Conservation (phyloP, 1,284 basidiomycete genomes). For the Agaricales sp. region DNA sequence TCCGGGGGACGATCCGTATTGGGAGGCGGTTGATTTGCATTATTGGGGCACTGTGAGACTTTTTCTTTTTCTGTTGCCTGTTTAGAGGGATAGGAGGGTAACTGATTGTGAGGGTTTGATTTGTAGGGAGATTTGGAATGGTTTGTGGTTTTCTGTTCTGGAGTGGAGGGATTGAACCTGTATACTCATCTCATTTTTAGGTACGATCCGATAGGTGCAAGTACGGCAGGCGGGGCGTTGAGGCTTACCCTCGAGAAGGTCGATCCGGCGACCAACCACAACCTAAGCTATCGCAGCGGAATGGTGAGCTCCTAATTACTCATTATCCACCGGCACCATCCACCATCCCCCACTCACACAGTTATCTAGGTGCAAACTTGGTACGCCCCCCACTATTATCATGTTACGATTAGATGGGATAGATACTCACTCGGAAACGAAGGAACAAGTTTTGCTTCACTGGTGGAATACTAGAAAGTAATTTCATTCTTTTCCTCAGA, state of each 20-base stretch:
- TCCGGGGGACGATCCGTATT: slow-evolving; percentile 20
- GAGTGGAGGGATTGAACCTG: neutral
- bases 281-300: slow-evolving; percentile 34
- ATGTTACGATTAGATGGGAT: neutral
- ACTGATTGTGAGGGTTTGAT: no score
- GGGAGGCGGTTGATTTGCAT: slow-evolving; percentile 26
- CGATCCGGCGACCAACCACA: slow-evolving; percentile 29
- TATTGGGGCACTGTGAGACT: slow-evolving; percentile 34
- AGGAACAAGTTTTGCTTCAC: slow-evolving; percentile 4
- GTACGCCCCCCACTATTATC: neutral
- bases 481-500: slow-evolving; percentile 21
- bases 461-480: slow-evolving; percentile 37
- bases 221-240: slow-evolving; percentile 41
- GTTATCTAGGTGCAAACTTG: neutral
- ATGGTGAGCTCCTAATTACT: slow-evolving; percentile 13
- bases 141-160: neutral
- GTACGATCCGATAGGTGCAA: slow-evolving; percentile 45
- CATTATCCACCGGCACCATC: neutral
- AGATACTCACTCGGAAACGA: no score
- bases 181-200: neutral
- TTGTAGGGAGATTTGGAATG: neutral
- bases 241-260: slow-evolving; percentile 36
- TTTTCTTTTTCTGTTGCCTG: neutral
- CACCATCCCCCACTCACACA: neutral
- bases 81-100: no score